Base-by-base conservation (phyloP, 345 rosid genomes). In the Syzygium aromaticum region DNA sequence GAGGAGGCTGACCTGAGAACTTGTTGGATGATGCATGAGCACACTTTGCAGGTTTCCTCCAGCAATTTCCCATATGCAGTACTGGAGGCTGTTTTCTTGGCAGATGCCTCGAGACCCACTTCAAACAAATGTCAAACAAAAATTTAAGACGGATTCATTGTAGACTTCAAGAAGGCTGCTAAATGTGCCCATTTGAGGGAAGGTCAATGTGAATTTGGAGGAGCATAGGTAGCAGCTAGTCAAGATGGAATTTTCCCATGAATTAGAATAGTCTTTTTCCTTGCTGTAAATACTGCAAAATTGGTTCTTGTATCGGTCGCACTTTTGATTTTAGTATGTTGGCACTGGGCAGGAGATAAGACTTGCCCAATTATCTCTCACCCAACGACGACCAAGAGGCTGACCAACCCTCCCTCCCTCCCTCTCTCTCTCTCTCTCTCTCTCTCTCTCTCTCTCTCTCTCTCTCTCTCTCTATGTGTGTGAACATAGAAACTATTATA, bases 11-110 rank as follows among this genome's bases (percentile, higher is more conserved):
- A 87, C 88, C 85, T 11, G 86, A 87, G 33, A 84, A 64, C 52
- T 46, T 87, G 88, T 49, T 57, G 59, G 88, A 77, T 33, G 87
- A 86, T 51, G 84, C 87, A 73, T 86, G 87, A 40, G 87, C 87
- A 52, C 87, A 86, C 84, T 77, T 86, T 64, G 84, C 87, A 30
- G 87, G 84, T 77, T 86, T 73, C 80, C 80, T 73, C 80, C 80
- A 73, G 80, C 80, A 73, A 38, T 73, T 73, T 38, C 80, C 80
- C 80, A 73, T 73, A 38, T 73, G 80, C 49, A 19, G 49, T 73
- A 38, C 80, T 73, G 25, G 80, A 73, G 80, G 49, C 23, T 73
- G 27, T 38, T 73, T 73, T 38, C 49, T 73, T 11, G 14, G 80
- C 80, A 19, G 80, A 33, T 38, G 27, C 5, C 80, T 73, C 78